Conservation (phyloP, 345 rosid species). For the Hibiscus mutabilis region DNA sequence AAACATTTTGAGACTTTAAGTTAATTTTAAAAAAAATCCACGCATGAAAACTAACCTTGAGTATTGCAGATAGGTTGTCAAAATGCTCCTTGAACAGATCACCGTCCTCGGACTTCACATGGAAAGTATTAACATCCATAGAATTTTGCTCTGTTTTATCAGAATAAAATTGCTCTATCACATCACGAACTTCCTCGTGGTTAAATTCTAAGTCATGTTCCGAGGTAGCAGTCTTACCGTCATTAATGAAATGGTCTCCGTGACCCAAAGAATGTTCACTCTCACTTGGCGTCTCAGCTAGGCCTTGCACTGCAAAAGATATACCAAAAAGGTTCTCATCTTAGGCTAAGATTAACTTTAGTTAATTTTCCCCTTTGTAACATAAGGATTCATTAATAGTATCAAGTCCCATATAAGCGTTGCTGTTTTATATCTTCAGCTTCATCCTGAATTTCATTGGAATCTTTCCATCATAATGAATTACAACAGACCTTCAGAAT, state of each 20-base stretch:
- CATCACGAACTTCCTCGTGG: too few species aligned
- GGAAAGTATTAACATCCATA: constrained; percentile 14
- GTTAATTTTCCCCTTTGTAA: neutral
- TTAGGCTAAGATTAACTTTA: neutral
- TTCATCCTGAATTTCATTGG: neutral
- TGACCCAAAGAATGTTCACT: neutral
- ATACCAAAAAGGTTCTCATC: neutral
- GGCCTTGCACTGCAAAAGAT: constrained; percentile 5
- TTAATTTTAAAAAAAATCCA: neutral
- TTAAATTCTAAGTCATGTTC: neutral
- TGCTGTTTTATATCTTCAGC: neutral
- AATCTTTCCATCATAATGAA: neutral
- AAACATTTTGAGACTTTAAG: neutral
- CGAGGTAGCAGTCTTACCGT: neutral
- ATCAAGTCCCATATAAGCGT: neutral
- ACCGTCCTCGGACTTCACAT: constrained; percentile 25
- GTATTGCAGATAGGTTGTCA: constrained; percentile 42
- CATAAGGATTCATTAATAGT: neutral
- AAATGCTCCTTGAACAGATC: constrained; percentile 46
- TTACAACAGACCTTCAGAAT: neutral
- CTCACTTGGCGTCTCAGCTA: constrained; percentile 7
- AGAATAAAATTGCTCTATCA: constrained; percentile 8
- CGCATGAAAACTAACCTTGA: constrained; percentile 33
- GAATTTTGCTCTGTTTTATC: constrained; percentile 24
- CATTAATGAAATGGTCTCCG: neutral